Evolutionary conservation across 2,329 filamentous ascomycete genomes (phyloP).

Genomic region (Ceratocystis variospora): DNA sequence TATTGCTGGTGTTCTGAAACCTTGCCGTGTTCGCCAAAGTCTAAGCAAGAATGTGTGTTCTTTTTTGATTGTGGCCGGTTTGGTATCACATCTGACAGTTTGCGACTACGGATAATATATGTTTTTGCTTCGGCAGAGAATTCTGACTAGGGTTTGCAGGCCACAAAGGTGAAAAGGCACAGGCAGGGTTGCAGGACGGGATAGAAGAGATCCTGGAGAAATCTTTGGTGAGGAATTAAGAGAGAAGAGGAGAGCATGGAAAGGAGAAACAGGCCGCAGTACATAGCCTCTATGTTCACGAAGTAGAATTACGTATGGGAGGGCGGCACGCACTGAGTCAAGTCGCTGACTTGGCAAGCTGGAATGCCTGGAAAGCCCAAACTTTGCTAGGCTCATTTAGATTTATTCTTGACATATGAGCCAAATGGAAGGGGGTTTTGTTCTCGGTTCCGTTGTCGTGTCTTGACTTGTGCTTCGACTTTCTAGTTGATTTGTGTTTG

Average conservation of each 20-base stretch:
- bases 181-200: not conserved
- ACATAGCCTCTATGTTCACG: not conserved
- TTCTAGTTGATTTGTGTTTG: not conserved
- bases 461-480: no score
- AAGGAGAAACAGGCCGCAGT: not conserved
- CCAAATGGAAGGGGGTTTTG: not conserved
- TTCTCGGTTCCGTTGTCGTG: not conserved
- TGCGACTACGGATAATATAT: not conserved
- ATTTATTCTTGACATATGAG: not conserved
- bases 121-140: not conserved
- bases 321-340: no score
- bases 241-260: no score
- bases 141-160: not conserved
- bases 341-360: no score
- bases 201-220: not conserved
- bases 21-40: not conserved
- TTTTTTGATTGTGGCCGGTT: not conserved
- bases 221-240: not conserved
- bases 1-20: not conserved
- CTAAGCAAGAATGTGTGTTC: not conserved
- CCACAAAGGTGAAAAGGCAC: not conserved
- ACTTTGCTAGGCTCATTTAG: not conserved
- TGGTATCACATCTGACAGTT: not conserved
- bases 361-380: not conserved
- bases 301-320: not conserved